Conservation (phyloP, 805 yeast genomes). For the Saturnispora besseyi region DNA sequence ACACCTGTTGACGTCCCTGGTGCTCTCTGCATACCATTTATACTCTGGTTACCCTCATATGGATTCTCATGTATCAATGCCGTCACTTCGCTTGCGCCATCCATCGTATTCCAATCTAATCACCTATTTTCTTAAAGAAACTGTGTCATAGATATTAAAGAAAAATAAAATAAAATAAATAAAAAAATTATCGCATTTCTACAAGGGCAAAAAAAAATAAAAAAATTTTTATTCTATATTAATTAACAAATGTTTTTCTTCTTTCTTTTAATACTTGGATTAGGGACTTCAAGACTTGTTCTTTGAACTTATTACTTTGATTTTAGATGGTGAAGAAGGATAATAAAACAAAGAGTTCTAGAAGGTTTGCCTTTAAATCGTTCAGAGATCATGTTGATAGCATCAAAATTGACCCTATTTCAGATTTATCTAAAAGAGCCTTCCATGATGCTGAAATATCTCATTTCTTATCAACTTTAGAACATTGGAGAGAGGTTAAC, state of each 20-base stretch:
- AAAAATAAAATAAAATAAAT: no score
- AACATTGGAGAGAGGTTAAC: conserved; percentile 85
- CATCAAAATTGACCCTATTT: conserved; percentile 66
- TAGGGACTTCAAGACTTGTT: no score
- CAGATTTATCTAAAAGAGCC: conserved; percentile 46
- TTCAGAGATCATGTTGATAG: conserved; percentile 80
- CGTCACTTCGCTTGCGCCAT: not conserved
- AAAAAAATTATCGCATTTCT: no score
- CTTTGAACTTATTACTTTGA: no score
- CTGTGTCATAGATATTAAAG: no score
- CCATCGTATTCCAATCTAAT: not conserved
- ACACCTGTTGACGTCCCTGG: not conserved
- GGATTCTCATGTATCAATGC: conserved; percentile 3
- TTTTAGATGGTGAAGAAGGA: conserved; percentile 28
- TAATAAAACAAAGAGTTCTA: conserved; percentile 43
- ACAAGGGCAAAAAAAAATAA: no score
- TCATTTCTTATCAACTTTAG: conserved; percentile 67
- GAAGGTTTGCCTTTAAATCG: conserved; percentile 58
- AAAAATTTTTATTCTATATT: no score
- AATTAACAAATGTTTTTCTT: no score
- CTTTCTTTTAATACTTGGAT: no score
- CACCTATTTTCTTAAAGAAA: not conserved
- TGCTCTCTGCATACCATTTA: not conserved
- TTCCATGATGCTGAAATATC: conserved; percentile 68
- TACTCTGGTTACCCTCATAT: not conserved